Evolutionary conservation across 257 asterid species (phyloP).

Genomic region (Coffea eugenioides): DNA sequence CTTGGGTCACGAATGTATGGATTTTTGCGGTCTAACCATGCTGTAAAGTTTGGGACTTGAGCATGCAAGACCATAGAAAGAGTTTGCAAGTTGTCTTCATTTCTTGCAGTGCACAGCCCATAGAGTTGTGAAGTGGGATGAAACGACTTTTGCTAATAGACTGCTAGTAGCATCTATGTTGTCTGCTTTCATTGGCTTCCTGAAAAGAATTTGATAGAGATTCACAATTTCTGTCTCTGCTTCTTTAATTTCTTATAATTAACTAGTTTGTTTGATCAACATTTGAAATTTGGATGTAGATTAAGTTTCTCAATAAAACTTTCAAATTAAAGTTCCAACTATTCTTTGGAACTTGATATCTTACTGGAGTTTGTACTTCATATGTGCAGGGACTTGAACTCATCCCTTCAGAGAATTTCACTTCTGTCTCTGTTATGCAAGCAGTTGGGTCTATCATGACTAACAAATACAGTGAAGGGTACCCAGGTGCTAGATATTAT

Average conservation of each 20-base stretch:
- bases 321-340: neutral
- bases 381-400: constrained; percentile 76
- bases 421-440: constrained; percentile 89
- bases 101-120: neutral
- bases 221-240: neutral
- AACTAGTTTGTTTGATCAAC: neutral
- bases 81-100: neutral
- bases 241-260: neutral
- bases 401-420: constrained; percentile 91
- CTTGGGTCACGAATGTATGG: neutral
- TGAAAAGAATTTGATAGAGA: neutral
- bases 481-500: constrained; percentile 96
- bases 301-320: neutral
- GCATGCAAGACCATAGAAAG: neutral
- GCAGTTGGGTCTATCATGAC: constrained; percentile 99
- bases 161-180: neutral
- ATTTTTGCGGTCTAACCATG: neutral
- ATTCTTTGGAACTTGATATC: constrained; percentile 2
- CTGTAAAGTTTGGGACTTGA: neutral
- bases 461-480: constrained; percentile 93
- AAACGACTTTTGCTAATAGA: neutral
- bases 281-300: no score
- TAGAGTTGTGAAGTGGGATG: neutral
- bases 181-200: neutral
- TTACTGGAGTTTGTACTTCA: constrained; percentile 13